phyloP scores from a whole-genome alignment of 371 early-diverging fungal genomes.

The Mucor irregularis region DNA sequence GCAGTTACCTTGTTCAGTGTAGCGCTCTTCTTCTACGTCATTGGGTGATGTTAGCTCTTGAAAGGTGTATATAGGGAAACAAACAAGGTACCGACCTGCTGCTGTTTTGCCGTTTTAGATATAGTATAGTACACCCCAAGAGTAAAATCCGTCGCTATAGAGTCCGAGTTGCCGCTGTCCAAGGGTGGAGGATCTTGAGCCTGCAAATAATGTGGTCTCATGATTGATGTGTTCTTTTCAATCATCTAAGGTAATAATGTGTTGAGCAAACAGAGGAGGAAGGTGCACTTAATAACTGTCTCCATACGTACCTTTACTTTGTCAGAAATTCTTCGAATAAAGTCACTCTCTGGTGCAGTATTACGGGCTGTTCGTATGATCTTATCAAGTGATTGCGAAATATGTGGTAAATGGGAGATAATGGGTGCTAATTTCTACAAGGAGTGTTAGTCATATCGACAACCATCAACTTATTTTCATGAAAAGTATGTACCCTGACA shows the following conservation, averaged over 20 bases:
- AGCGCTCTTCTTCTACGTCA: too few species aligned
- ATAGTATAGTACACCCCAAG: slow-evolving; percentile 13
- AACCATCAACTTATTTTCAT: neutral
- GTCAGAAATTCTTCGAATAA: neutral
- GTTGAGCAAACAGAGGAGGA: too few species aligned
- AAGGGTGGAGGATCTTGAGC: neutral
- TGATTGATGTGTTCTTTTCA: slow-evolving; percentile 1
- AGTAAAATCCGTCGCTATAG: neutral
- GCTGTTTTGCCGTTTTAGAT: neutral
- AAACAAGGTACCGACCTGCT: neutral
- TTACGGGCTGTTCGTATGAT: slow-evolving; percentile 1
- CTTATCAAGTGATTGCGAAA: slow-evolving; percentile 14
- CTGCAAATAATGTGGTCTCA: neutral
- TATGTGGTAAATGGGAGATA: slow-evolving; percentile 10
- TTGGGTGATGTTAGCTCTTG: neutral
- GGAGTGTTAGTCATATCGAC: too few species aligned
- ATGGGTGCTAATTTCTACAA: neutral
- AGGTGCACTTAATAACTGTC: neutral
- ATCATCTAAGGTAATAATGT: slow-evolving; percentile 1
- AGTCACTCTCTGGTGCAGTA: neutral
- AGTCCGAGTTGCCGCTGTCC: too few species aligned
- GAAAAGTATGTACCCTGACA: slow-evolving; percentile 3
- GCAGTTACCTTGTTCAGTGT: too few species aligned
- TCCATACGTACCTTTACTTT: slow-evolving; percentile 1
- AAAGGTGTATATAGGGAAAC: neutral